Base-by-base conservation (phyloP, 805 yeast genomes). In the Geotrichum ghanense region DNA sequence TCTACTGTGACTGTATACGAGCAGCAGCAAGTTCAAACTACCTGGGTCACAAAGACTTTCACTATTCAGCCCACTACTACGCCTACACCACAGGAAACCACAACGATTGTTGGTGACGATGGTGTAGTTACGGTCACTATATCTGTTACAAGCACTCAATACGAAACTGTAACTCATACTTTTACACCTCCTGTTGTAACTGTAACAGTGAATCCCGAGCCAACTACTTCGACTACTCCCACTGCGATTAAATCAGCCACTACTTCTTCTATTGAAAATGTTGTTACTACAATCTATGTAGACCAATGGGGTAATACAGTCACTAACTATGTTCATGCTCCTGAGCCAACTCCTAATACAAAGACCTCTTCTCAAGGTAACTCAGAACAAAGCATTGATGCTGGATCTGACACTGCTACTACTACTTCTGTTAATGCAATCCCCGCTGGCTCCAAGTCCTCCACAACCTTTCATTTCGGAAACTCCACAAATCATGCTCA, bases 131-230 rank as follows among this genome's bases (percentile, higher is more conserved):
- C 34, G 12, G 14, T 12, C n/a, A 12, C 12, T 26, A n/a, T 12
- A 26, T n/a, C 12, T 26, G 12, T 26, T 12, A 26, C 12, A n/a
- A 12, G n/a, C 19, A 4, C 45, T 48, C 21, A 26, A 12, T 12
- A 12, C 14, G 48, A 50, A 14, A 48, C 52, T 34, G 55, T 44
- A 45, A 39, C 48, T 26, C 53, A 53, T 26, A 46, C 49, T 39
- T 54, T 55, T 42, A 45, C 44, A 19, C 34, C 37, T 42, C 50
- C 45, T 34, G 49, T 39, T 43, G 23, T 27, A 7, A 50, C 51
- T 26, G 34, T n/a, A 26, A n/a, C n/a, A 12, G 14, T 12, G n/a
- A 26, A 26, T 26, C 14, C n/a, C 12, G 34, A 12, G 25, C 52
- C 50, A 45, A 52, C 53, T 37, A 52, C 44, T 17, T 24, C 7